Base-by-base conservation (phyloP, 352 stramenopile species). In the Phytophthora fragariaefolia region DNA sequence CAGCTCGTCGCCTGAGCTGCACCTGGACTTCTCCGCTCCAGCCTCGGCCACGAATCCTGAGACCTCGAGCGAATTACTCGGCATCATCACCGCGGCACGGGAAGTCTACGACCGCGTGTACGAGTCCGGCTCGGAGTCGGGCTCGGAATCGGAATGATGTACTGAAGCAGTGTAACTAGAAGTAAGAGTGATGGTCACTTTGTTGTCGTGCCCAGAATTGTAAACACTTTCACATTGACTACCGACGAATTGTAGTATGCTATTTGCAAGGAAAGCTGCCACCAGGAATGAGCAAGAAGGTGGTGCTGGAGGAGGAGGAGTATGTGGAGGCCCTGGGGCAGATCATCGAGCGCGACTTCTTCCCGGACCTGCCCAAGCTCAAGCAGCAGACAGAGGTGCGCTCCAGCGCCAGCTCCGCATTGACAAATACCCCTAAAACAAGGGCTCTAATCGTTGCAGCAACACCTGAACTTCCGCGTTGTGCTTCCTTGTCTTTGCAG, bases 331-430 rank as follows among this genome's bases (percentile, higher is more conserved):
- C 69, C 42, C 69, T 96, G 24, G 88, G 80, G 48, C 71, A 78
- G 55, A 94, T 96, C 59, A 95, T 96, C 64, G 83, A 96, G 77
- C 86, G 88, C 50, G 86, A 93, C 71, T 96, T 94, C 79, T 96
- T 96, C 66, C 88, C 88, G 26, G 86, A 93, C 58, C 73, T 94
- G 2, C 54, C 70, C 10, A 70, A 63, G 34, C 80, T 96, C 43
- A 81, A 87, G 49, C 45, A 58, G n/a, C 80, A 90, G 55, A 81
- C 69, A 18, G 66, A 79, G 73, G 84, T 93, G 38, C 34, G 71
- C 45, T 15, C 28, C 6, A 48, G 18, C 42, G 26, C 18, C 20
- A n/a, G 26, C 7, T 43, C 20, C 20, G 20, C 20, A 2, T 1
- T n/a, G 2, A 22, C 20, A 43, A 43, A 43, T 17, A 7, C 36